Evolutionary conservation across 306 rosid species (phyloP).

Genomic region (Morella rubra): DNA sequence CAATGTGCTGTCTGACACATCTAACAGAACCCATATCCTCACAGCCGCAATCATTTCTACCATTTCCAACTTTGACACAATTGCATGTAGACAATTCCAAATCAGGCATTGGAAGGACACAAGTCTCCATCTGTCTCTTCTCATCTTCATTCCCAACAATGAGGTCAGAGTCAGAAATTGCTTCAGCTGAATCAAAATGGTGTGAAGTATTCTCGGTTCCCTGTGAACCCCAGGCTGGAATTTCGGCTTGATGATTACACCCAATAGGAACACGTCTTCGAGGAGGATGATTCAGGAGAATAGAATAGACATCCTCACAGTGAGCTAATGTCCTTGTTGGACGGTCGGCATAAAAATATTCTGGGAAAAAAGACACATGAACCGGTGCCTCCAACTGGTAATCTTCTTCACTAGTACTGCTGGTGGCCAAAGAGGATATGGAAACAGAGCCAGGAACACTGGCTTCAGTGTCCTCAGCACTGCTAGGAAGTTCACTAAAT

Average conservation of each 20-base stretch:
- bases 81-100: neutral
- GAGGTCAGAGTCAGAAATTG: conserved; percentile 8
- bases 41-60: conserved; percentile 42
- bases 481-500: conserved; percentile 39
- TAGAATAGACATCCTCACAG: conserved; percentile 32
- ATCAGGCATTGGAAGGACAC: conserved; percentile 40
- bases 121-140: conserved; percentile 45
- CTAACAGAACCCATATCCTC: conserved; percentile 41
- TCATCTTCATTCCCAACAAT: conserved; percentile 23
- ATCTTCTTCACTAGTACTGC: conserved; percentile 41
- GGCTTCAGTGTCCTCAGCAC: conserved; percentile 41
- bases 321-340: conserved; percentile 35
- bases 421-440: conserved; percentile 49
- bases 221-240: conserved; percentile 44
- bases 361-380: conserved; percentile 31
- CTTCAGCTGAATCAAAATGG: no score
- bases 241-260: conserved; percentile 47
- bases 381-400: conserved; percentile 32
- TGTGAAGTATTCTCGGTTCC: conserved; percentile 2
- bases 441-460: conserved; percentile 45
- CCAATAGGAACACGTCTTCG: conserved; percentile 52
- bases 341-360: conserved; percentile 33
- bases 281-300: conserved; percentile 29
- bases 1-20: conserved; percentile 49
- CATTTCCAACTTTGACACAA: conserved; percentile 27